Evolutionary conservation across 2,329 filamentous ascomycete genomes (phyloP), one percentile per base, ranked within the genome.

Genomic region (Herpotrichia juniperi): DNA sequence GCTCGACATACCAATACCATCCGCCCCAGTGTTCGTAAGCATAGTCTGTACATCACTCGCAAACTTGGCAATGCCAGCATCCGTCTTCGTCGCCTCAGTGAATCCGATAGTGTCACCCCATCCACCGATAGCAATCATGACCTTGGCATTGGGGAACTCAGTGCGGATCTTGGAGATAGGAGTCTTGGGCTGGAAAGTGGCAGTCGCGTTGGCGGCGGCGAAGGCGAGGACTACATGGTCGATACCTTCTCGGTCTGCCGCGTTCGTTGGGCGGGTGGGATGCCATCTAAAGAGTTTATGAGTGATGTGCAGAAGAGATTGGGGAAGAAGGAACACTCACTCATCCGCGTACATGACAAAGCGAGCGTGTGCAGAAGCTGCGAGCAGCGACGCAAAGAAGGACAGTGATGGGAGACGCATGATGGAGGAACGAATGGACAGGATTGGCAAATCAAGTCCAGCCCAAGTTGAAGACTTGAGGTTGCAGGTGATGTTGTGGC

Each of bases 41-140:
- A 90, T 87, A 24, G 75, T 74, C 7, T 81, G 83, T 1, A 91
- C 79, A 58, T 89, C 89, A 39, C 76, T 76, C 1, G 87, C 86
- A 73, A 88, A 92, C 7, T 73, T 74, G 53, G 78, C 75, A 14
- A 86, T 81, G 1, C 79, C 81, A 8, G 71, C 60, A 1, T 81
- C 76, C 3, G 79, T 78, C 45, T 76, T 78, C 1, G 85, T 83
- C 0, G 81, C 87, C 1, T 52, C 69, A 0, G 81, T 79, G 63
- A 90, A 91, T 0, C 87, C 88, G 6, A 71, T 68, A 0, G 82
- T 86, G 53, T 90, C 86, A 0, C 87, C 88, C 88, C 89, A 92
- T 46, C 88, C 89, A 10, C 89, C 89, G 56, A 92, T 84, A 17
- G 89, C 87, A 31, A 91, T 79, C 75, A 88, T 81, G 19, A 91